Evolutionary conservation across 352 stramenopile species (phyloP), one percentile per base, ranked within the genome.

Genomic region (Pythium guiyangense): DNA sequence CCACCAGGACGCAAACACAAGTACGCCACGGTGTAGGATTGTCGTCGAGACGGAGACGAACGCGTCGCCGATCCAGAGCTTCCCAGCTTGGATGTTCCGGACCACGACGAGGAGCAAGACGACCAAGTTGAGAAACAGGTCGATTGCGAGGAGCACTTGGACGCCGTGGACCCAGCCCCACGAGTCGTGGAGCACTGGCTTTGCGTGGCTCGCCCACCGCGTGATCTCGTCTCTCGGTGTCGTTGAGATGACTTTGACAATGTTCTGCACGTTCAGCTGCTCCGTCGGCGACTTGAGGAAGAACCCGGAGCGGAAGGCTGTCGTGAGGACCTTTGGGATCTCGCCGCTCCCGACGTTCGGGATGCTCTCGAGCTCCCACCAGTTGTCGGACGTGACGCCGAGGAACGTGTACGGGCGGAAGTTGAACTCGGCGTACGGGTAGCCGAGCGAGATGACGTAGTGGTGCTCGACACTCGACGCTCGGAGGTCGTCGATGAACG

Each of bases 1-100:
- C 40, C 66, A 64, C 60, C 69, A 79, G 2, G 67, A 67, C 3
- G 63, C 3, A 0, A 77, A 25, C 12, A 79, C 52, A 3, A 74
- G 15, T 2, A 68, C 22, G 2, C 63, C 64, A 0, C 64, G 60
- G 6, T 67, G 0, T 10, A 70, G 49, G 0, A 76, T 46, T 1
- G 48, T 62, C 25, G 57, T 55, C 1, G 67, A 78, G 17, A 76
- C 43, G 6, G 69, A 67, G 11, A 71, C 54, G 39, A 80, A 80
- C 0, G 71, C 69, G 35, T 76, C 71, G 8, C 69, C 69, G 12
- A 81, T 64, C 71, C 71, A 78, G 17, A 78, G n/a, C n/a, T n/a
- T n/a, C n/a, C n/a, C n/a, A n/a, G n/a, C n/a, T n/a, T n/a, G n/a
- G n/a, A n/a, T n/a, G n/a, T n/a, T n/a, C n/a, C n/a, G n/a, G n/a